These are phyloP conservation scores for Gliomastix tumulicola DNA, from an alignment of 2,329 filamentous ascomycete genomes.

Conservation along the genomic window DNA sequence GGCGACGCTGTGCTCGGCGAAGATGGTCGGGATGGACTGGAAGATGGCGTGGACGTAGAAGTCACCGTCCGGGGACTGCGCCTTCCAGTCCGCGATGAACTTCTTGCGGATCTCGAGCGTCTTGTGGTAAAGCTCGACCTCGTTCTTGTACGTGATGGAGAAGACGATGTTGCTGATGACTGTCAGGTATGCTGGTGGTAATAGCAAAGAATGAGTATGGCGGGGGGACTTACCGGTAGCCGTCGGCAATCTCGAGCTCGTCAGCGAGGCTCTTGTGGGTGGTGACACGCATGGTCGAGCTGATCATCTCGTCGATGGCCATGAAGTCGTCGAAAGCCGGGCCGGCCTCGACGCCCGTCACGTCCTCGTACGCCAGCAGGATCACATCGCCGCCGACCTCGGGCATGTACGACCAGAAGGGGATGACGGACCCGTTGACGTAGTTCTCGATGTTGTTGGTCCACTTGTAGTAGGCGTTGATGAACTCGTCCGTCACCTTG, in stretches of 20 bases:
- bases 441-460: conserved; percentile 2
- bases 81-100: conserved; percentile 6
- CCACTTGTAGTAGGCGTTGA: conserved; percentile 5
- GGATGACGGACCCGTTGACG: conserved; percentile 3
- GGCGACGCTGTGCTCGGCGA: conserved; percentile 17
- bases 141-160: conserved; percentile 7
- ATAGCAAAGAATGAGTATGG: no score
- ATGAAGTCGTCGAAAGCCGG: conserved; percentile 3
- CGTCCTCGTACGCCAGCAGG: conserved; percentile 1
- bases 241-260: conserved; percentile 4
- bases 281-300: conserved; percentile 2
- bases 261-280: conserved; percentile 5
- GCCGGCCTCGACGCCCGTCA: not conserved
- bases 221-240: conserved; percentile 2
- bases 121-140: conserved; percentile 1
- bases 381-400: conserved; percentile 1
- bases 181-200: no score
- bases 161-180: conserved; percentile 5
- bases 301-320: not conserved
- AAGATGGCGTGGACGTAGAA: conserved; percentile 14
- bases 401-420: conserved; percentile 1
- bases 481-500: not conserved
- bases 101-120: conserved; percentile 3
- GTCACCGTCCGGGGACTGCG: conserved; percentile 8
- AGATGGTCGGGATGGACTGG: conserved; percentile 18